Percentiles rank a stretch among this genome's conserved stretches.
These are phyloP conservation scores for Penicillium pulvis DNA, from an alignment of 495 filamentous ascomycete species.

Conservation along the genomic window DNA sequence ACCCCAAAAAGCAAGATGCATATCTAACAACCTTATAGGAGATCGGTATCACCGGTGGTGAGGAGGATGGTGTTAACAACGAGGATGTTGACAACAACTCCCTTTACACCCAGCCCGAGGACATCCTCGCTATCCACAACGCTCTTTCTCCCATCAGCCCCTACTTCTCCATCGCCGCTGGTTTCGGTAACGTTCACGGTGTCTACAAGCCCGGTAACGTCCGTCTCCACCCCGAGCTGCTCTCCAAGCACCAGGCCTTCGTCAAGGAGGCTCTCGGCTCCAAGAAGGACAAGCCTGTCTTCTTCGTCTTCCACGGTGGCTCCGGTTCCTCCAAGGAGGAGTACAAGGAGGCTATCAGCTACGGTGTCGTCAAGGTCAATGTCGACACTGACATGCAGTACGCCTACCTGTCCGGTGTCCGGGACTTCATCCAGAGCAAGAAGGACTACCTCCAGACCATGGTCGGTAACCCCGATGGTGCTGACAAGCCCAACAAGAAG, in stretches of 20 bases:
- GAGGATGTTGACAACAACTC: slow-evolving; percentile 87
- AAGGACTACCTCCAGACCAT: slow-evolving; percentile 86
- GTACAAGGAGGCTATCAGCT: slow-evolving; percentile 80
- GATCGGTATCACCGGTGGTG: slow-evolving; percentile 92
- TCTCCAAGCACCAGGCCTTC: slow-evolving; percentile 90
- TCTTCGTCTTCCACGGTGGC: slow-evolving; percentile 99
- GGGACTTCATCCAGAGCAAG: slow-evolving; percentile 91
- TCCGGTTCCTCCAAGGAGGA: slow-evolving; percentile 88
- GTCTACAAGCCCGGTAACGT: slow-evolving; percentile 99
- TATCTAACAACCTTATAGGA: slow-evolving; percentile 48
- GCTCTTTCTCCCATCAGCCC: slow-evolving; percentile 77
- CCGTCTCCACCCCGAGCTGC: slow-evolving; percentile 88
- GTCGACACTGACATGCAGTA: slow-evolving; percentile 75
- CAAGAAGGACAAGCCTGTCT: slow-evolving; percentile 84
- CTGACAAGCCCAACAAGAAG: slow-evolving; percentile 99
- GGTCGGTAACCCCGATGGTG: slow-evolving; percentile 94
- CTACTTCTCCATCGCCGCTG: slow-evolving; percentile 97
- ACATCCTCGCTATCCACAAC: slow-evolving; percentile 87
- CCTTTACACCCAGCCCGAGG: slow-evolving; percentile 96
- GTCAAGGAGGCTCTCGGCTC: slow-evolving; percentile 72
- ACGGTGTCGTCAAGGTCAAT: slow-evolving; percentile 96
- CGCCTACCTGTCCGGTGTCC: slow-evolving; percentile 86
- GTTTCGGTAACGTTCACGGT: slow-evolving; percentile 98
- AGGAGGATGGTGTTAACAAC: slow-evolving; percentile 83
- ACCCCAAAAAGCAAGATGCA: neutral